Evolutionary conservation across 768 basidiomycete genomes (phyloP), one percentile per base, ranked within the genome.

Genomic region (Russula sp.): DNA sequence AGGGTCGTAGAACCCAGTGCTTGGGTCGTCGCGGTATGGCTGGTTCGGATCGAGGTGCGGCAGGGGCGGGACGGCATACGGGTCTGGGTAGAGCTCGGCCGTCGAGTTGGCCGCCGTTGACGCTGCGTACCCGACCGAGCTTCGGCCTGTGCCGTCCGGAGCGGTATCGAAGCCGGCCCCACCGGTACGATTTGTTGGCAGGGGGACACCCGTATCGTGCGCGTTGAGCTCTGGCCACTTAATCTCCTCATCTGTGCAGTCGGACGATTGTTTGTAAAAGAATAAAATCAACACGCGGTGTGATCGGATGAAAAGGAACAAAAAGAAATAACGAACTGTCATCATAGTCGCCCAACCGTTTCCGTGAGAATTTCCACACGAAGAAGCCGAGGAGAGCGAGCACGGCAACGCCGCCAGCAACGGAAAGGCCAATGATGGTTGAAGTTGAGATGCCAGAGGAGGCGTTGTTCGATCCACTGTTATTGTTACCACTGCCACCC

Each of bases 221-320:
- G 82, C 73, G 71, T 91, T 90, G 41, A 92, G 80, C 68, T 93
- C 91, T 3, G 91, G 91, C 91, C 91, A 93, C 74, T 92, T 92
- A 74, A 93, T 93, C 20, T 88, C 88, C 73, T 90, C 88, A 67
- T 80, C 88, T 90, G 69, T 11, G 49, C 25, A 18, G 16, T 41
- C 2, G 34, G 1, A 20, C 20, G 35, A 7, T 18, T 18, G 43
- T 18, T 14, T 43, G 3, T 3, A 29, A 29, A 43, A 16, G 18
- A 16, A 42, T 20, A 60, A 20, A 18, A 56, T 58, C n/a, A 60
- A 22, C 60, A 54, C 7, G 49, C 53, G 59, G 16, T 45, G 51
- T 58, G 59, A 51, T 32, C 8, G 49, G 25, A 29, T 62, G 54
- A 38, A 51, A 48, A 50, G 18, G 55, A n/a, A 20, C 5, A 43